phyloP scores from a whole-genome alignment of 768 basidiomycete species.

The Collybia sordida region DNA sequence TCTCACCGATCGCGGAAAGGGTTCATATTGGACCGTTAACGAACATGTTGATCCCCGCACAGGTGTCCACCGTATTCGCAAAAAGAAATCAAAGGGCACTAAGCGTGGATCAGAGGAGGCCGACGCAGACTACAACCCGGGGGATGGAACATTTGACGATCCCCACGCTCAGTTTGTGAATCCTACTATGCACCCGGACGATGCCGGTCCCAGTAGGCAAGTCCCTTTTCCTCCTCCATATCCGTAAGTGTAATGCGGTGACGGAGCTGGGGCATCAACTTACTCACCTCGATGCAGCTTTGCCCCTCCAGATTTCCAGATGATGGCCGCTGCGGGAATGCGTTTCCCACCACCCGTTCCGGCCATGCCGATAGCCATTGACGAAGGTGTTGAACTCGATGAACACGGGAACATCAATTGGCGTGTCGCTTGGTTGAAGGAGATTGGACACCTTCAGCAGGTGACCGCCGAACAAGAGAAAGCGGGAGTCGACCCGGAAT shows the following conservation, averaged over 20 bases:
- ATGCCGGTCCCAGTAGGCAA: conserved; percentile 56
- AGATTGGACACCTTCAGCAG: conserved; percentile 71
- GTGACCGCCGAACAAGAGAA: conserved; percentile 84
- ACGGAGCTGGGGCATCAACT: conserved; percentile 2
- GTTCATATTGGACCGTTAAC: conserved; percentile 91
- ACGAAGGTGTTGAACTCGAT: conserved; percentile 69
- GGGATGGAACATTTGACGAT: conserved; percentile 52
- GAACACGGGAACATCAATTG: conserved; percentile 81
- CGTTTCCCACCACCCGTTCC: conserved; percentile 57
- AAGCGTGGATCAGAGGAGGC: conserved; percentile 57
- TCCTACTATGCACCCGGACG: conserved; percentile 59
- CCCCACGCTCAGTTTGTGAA: conserved; percentile 56
- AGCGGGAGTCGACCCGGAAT: conserved; percentile 76
- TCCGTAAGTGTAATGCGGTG: conserved; percentile 40
- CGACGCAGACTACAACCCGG: conserved; percentile 64
- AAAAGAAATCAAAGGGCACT: conserved; percentile 74
- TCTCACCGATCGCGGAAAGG: conserved; percentile 87
- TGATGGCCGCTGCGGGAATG: conserved; percentile 55
- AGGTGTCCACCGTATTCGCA: conserved; percentile 84
- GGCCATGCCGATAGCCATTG: conserved; percentile 59
- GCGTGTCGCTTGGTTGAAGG: conserved; percentile 79
- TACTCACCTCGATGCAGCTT: conserved; percentile 45
- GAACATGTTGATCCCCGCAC: conserved; percentile 88
- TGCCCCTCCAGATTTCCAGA: conserved; percentile 62
- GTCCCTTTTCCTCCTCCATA: conserved; percentile 62